A percentile compares a stretch with the other conserved stretches of the same genome.
Conservation (phyloP, 2,329 filamentous ascomycete genomes). For the Neocucurbitaria cava region DNA sequence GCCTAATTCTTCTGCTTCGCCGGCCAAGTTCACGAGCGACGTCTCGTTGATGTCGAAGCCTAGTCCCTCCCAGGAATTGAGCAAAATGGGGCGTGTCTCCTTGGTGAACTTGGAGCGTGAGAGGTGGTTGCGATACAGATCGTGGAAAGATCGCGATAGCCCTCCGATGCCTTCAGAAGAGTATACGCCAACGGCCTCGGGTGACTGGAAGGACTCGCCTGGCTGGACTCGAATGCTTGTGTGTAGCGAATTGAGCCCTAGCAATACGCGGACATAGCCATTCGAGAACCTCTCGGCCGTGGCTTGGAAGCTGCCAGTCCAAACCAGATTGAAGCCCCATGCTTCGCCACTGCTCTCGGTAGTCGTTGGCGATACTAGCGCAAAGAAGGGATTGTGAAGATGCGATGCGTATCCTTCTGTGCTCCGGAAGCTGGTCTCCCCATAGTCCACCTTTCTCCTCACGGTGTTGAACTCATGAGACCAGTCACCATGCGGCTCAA, state of each 20-base stretch:
- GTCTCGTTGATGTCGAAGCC: constrained; percentile 65
- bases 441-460: constrained; percentile 63
- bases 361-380: constrained; percentile 62
- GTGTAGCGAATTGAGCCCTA: constrained; percentile 68
- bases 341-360: constrained; percentile 68
- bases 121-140: constrained; percentile 67
- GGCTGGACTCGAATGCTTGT: constrained; percentile 64
- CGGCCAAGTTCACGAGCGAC: constrained; percentile 62
- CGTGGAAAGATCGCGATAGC: constrained; percentile 68
- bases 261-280: constrained; percentile 64
- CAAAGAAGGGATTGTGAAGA: constrained; percentile 69
- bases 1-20: constrained; percentile 65
- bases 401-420: constrained; percentile 69
- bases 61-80: constrained; percentile 73
- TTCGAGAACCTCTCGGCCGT: constrained; percentile 69
- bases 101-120: constrained; percentile 64
- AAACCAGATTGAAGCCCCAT: constrained; percentile 71
- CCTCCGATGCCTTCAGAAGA: constrained; percentile 65
- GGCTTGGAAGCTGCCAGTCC: constrained; percentile 68
- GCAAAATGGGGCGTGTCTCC: constrained; percentile 61
- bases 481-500: constrained; percentile 70
- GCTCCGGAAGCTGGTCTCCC: constrained; percentile 66
- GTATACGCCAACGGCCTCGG: constrained; percentile 69
- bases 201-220: constrained; percentile 65
- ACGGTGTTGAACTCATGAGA: constrained; percentile 63